Evolutionary conservation across 176 grass and related monocot genomes (phyloP).

Genomic region (Thalia dealbata): DNA sequence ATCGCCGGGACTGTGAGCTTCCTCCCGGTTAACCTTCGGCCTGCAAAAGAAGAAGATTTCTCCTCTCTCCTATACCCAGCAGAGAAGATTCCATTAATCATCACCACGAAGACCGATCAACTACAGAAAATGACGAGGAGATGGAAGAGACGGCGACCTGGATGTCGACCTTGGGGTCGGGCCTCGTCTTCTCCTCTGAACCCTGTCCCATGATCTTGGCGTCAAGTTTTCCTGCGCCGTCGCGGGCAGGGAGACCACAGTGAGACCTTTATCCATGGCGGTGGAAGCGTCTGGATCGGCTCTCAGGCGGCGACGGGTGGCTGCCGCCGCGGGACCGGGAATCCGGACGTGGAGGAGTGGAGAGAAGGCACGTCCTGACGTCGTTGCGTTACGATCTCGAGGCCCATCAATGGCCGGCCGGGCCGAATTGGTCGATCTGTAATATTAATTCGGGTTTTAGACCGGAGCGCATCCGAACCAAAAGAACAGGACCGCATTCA

Average conservation of each 20-base stretch:
- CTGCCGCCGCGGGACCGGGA: no score
- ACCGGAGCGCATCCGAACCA: no score
- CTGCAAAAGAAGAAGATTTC: slow-evolving; percentile 97
- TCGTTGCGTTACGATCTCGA: background rate
- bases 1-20: slow-evolving; percentile 46
- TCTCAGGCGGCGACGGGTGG: background rate
- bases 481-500: no score
- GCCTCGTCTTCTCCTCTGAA: slow-evolving; percentile 57
- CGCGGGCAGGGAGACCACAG: no score
- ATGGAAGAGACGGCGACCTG: slow-evolving; percentile 16
- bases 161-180: slow-evolving; percentile 51
- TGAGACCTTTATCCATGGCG: background rate
- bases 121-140: background rate
- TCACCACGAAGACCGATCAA: background rate
- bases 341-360: no score
- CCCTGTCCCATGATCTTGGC: slow-evolving; percentile 42
- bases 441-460: no score
- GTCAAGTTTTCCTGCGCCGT: background rate
- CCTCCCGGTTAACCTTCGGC: slow-evolving; percentile 63
- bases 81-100: background rate
- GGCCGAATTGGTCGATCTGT: no score
- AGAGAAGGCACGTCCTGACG: no score
- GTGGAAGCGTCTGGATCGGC: background rate
- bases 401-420: no score
- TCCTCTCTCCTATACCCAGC: slow-evolving; percentile 46